Conservation (phyloP, 2,329 filamentous ascomycete species). For the Aspergillus transmontanensis region DNA sequence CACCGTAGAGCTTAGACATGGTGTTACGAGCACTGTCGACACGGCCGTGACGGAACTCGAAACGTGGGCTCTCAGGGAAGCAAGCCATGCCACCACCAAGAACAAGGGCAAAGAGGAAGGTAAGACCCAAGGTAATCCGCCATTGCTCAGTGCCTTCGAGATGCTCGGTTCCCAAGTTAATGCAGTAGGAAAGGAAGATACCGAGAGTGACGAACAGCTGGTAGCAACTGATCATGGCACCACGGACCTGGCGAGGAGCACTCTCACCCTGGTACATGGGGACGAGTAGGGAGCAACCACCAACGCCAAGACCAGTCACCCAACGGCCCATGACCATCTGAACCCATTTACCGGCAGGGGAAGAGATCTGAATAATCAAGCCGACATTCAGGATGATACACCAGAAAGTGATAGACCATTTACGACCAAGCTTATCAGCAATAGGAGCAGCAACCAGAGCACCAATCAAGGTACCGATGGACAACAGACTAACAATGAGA, state of each 20-base stretch:
- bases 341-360: conserved; percentile 41
- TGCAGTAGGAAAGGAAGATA: conserved; percentile 49
- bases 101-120: conserved; percentile 58
- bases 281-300: conserved; percentile 47
- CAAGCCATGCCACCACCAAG: conserved; percentile 59
- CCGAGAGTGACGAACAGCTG: conserved; percentile 53
- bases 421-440: conserved; percentile 46
- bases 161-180: conserved; percentile 48
- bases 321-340: conserved; percentile 48
- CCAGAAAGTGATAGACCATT: conserved; percentile 47
- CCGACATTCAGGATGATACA: conserved; percentile 45
- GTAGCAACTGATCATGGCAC: conserved; percentile 50
- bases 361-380: conserved; percentile 47
- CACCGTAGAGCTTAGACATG: conserved; percentile 58
- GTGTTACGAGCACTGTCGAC: conserved; percentile 55
- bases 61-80: conserved; percentile 61
- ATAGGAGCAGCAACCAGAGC: conserved; percentile 44
- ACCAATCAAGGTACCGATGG: conserved; percentile 48
- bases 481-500: conserved; percentile 46
- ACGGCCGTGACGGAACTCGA: conserved; percentile 58
- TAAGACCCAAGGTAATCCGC: conserved; percentile 58
- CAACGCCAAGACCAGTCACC: conserved; percentile 49
- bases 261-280: conserved; percentile 53
- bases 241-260: conserved; percentile 49
- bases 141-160: conserved; percentile 48